These are phyloP conservation scores for Phalaenopsis hybrid DNA, from an alignment of 116 monocot species.

Conservation along the genomic window DNA sequence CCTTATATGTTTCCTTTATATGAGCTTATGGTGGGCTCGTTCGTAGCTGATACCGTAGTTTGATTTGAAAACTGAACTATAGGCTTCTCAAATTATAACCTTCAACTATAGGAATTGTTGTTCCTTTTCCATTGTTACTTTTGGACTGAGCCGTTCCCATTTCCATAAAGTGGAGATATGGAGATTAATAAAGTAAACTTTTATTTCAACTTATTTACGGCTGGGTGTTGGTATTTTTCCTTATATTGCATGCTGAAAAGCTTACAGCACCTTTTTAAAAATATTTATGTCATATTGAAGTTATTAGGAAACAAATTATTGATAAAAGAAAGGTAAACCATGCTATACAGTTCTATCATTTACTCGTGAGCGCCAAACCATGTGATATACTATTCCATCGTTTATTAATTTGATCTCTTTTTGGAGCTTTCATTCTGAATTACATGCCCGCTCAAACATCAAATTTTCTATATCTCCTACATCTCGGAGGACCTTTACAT, in stretches of 20 bases:
- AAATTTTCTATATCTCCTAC: background rate
- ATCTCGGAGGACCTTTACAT: background rate
- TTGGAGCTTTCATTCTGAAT: background rate
- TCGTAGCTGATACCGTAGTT: background rate
- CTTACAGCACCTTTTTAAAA: background rate
- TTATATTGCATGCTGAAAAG: background rate
- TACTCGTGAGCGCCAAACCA: background rate
- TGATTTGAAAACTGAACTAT: background rate
- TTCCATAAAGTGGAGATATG: background rate
- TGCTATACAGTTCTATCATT: background rate
- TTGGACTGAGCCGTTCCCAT: background rate
- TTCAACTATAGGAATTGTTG: background rate
- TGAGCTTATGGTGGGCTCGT: background rate
- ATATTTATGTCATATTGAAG: background rate
- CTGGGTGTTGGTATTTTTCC: background rate
- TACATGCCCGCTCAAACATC: background rate
- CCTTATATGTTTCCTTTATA: background rate
- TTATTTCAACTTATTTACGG: background rate
- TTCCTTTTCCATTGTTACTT: background rate
- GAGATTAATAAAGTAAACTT: background rate
- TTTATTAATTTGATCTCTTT: background rate
- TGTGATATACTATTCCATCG: background rate
- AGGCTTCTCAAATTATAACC: background rate
- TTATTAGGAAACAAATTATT: background rate
- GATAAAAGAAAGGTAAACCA: background rate